phyloP scores from a whole-genome alignment of 75 land plant species.

The Picea glauca region DNA sequence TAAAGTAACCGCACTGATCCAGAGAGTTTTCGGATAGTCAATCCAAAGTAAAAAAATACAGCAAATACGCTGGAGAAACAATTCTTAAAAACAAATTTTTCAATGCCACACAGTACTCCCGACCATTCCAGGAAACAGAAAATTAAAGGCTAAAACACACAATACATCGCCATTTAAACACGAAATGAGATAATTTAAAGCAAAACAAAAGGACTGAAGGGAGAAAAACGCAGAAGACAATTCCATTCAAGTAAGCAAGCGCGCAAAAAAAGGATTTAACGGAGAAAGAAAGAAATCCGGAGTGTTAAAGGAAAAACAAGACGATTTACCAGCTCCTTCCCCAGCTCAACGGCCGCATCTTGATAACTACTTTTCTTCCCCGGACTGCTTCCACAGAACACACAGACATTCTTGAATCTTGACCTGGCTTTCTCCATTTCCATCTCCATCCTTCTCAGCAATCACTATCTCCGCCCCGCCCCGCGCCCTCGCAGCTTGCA shows the following conservation, averaged over 20 bases:
- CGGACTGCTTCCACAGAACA: constrained; percentile 84
- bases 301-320: background rate
- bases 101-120: background rate
- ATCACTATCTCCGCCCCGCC: background rate
- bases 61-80: background rate
- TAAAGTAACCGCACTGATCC: background rate
- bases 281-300: no score
- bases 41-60: background rate
- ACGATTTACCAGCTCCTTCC: constrained; percentile 64
- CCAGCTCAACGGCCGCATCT: constrained; percentile 78
- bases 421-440: constrained; percentile 19
- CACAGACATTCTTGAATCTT: constrained; percentile 74
- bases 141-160: background rate
- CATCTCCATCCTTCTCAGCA: constrained; percentile 4
- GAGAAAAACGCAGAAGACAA: no score
- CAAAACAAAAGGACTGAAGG: no score
- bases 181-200: background rate
- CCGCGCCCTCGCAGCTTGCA: no score
- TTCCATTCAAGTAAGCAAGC: no score
- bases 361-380: constrained; percentile 76
- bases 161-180: background rate
- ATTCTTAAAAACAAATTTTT: background rate
- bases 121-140: no score
- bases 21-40: background rate
- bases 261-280: no score